These are phyloP conservation scores for Lophiotrema nucula DNA, from an alignment of 495 filamentous ascomycete genomes.

Conservation along the genomic window DNA sequence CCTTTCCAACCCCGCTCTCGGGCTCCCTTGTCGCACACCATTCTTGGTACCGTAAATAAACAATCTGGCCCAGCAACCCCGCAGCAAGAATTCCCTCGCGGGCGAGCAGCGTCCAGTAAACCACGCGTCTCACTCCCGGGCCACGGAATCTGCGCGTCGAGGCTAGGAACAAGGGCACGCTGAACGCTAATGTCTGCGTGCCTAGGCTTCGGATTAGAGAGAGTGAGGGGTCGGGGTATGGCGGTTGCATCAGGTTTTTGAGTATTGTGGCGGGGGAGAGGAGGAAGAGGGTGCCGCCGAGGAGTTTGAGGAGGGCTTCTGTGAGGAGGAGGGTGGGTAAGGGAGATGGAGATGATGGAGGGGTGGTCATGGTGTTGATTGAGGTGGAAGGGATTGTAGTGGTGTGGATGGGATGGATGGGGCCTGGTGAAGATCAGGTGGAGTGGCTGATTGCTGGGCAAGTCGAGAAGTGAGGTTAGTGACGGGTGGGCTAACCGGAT, in stretches of 20 bases:
- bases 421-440: too few relatives aligned
- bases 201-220: slow-evolving; percentile 12
- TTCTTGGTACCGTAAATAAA: not conserved
- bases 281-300: slow-evolving; percentile 22
- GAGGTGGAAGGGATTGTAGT: not conserved
- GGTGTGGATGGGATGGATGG: too few relatives aligned
- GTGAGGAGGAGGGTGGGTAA: slow-evolving; percentile 17
- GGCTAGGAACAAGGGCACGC: slow-evolving; percentile 22
- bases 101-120: slow-evolving; percentile 14
- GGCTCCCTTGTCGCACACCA: not conserved
- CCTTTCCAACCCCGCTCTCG: not conserved
- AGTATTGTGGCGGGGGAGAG: slow-evolving; percentile 14
- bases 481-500: too few relatives aligned
- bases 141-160: not conserved
- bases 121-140: slow-evolving; percentile 1
- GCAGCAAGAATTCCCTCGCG: slow-evolving; percentile 7
- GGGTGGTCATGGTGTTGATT: not conserved
- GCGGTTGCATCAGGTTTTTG: not conserved
- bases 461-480: too few relatives aligned
- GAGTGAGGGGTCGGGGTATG: slow-evolving; percentile 3
- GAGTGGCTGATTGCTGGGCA: too few relatives aligned
- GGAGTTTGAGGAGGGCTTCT: slow-evolving; percentile 18
- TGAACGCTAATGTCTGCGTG: slow-evolving; percentile 18
- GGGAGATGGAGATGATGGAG: slow-evolving; percentile 2
- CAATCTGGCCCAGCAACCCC: slow-evolving; percentile 10